Evolutionary conservation across 2,329 filamentous ascomycete species (phyloP).

Genomic region (Coniochaeta hoffmannii): DNA sequence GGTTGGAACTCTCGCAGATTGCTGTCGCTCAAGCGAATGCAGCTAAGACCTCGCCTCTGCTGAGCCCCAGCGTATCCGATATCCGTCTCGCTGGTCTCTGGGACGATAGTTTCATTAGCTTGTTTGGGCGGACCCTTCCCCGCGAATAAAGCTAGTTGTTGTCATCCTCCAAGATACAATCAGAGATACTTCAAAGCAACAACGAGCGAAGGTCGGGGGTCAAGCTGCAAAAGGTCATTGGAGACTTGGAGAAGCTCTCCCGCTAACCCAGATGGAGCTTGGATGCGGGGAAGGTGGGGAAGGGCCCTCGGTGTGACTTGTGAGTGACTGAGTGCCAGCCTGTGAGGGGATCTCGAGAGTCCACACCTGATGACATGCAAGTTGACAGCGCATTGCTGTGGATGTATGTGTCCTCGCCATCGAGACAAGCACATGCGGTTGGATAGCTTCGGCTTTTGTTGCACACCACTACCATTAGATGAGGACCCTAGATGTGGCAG

Average conservation of each 20-base stretch:
- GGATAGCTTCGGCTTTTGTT: neutral
- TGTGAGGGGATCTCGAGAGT: neutral
- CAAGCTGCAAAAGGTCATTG: neutral
- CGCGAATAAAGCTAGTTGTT: neutral
- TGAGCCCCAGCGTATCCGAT: neutral
- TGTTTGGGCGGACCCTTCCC: neutral
- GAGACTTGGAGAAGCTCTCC: neutral
- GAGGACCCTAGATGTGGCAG: neutral
- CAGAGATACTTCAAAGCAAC: neutral
- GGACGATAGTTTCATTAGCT: neutral
- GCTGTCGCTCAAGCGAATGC: neutral
- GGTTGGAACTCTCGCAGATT: neutral
- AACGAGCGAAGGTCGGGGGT: neutral
- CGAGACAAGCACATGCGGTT: neutral
- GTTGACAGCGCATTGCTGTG: neutral
- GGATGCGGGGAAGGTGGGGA: conserved; percentile 1
- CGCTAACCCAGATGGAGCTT: neutral
- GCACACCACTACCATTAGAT: neutral
- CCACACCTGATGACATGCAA: neutral
- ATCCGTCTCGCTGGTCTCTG: neutral
- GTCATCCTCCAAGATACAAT: neutral
- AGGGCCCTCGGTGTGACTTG: neutral
- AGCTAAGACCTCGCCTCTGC: neutral
- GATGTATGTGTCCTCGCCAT: neutral
- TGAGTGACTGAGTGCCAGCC: neutral